Percentiles rank a stretch among this genome's conserved stretches.
These are phyloP conservation scores for Nyssa sinensis DNA, from an alignment of 148 eudicot species.

Conservation along the genomic window DNA sequence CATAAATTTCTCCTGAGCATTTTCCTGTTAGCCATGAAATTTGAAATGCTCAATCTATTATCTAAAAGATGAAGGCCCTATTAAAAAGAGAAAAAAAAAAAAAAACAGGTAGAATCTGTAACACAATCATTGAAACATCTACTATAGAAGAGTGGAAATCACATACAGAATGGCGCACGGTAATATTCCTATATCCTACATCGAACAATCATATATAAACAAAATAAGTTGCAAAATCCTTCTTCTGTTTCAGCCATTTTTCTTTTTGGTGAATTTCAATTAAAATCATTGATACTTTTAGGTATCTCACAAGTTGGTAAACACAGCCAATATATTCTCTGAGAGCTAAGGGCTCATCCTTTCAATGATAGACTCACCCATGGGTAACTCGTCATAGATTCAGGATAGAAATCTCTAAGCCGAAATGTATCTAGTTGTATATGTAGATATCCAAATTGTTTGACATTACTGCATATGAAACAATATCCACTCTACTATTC, in stretches of 20 bases:
- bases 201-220: not conserved
- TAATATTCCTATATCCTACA: not conserved
- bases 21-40: conserved; percentile 43
- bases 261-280: too few relatives aligned
- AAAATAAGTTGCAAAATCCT: not conserved
- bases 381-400: too few relatives aligned
- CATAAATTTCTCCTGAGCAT: conserved; percentile 95
- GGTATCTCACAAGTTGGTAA: not conserved
- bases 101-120: not conserved
- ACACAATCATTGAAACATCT: not conserved
- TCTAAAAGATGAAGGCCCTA: not conserved
- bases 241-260: not conserved
- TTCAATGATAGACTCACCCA: not conserved
- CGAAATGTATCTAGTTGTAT: not conserved
- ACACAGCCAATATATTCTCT: not conserved
- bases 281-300: not conserved
- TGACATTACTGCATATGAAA: too few relatives aligned
- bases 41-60: not conserved
- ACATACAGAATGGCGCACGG: not conserved
- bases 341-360: not conserved
- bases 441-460: too few relatives aligned
- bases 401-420: not conserved
- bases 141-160: not conserved
- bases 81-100: not conserved
- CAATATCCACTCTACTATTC: too few relatives aligned